A percentile compares a stretch with the other conserved stretches of the same genome.
phyloP scores from a whole-genome alignment of 495 filamentous ascomycete genomes.

The Penicillium atrosanguineum region DNA sequence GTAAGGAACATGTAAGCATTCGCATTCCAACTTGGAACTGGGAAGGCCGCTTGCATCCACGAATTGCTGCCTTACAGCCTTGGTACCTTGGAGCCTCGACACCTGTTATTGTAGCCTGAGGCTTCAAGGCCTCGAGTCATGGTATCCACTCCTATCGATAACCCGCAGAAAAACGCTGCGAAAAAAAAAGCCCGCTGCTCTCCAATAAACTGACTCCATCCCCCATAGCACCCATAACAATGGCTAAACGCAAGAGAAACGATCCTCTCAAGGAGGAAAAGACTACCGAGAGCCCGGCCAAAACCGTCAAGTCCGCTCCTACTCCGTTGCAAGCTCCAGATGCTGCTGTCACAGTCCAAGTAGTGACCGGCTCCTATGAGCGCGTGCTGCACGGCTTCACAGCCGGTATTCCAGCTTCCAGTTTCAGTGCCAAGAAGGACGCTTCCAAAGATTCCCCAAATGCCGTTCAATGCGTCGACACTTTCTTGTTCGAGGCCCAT shows the following conservation, averaged over 20 bases:
- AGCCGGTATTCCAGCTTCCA: conserved; percentile 56
- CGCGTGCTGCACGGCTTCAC: conserved; percentile 89
- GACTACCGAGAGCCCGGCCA: conserved; percentile 26
- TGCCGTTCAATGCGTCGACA: conserved; percentile 74
- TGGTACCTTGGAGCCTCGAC: not conserved
- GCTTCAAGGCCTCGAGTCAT: conserved; percentile 4
- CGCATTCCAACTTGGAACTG: conserved; percentile 1
- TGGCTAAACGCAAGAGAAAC: conserved; percentile 78
- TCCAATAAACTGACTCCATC: conserved; percentile 4
- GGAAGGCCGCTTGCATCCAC: conserved; percentile 12
- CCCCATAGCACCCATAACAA: conserved; percentile 26
- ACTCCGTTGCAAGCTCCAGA: conserved; percentile 24
- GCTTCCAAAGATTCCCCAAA: conserved; percentile 26
- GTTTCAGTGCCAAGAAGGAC: conserved; percentile 21
- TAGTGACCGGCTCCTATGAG: conserved; percentile 94
- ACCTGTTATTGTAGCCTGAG: not conserved
- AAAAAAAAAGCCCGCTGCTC: conserved; percentile 23
- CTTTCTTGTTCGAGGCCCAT: conserved; percentile 95
- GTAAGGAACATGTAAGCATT: conserved; percentile 12
- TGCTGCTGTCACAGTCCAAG: conserved; percentile 64
- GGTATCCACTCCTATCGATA: conserved; percentile 23
- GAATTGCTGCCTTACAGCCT: not conserved
- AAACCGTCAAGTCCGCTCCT: conserved; percentile 34
- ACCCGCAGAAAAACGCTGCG: conserved; percentile 15
- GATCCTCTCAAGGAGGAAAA: conserved; percentile 35